These are phyloP conservation scores for Thelonectria discophora DNA, from an alignment of 2,329 filamentous ascomycete genomes.

Conservation along the genomic window DNA sequence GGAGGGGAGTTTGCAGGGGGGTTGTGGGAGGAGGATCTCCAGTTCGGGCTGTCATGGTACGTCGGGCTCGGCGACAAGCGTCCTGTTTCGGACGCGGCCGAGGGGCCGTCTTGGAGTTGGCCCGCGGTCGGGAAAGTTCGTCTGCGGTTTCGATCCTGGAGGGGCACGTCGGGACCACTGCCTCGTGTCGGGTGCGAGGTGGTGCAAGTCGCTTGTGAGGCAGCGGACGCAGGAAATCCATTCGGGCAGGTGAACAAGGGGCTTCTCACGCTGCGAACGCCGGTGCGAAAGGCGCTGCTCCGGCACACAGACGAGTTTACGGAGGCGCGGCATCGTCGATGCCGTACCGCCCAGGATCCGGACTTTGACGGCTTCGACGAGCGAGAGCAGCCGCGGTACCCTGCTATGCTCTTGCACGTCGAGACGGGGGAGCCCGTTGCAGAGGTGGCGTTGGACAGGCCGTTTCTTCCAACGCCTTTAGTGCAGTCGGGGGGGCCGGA, in stretches of 20 bases:
- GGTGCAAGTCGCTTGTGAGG: neutral
- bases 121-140: conserved; percentile 28
- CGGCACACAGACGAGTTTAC: neutral
- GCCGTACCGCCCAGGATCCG: neutral
- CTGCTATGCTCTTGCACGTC: conserved; percentile 1
- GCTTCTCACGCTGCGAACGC: neutral
- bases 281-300: neutral
- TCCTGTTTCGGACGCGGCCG: neutral
- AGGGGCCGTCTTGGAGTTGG: conserved; percentile 28
- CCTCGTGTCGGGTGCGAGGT: neutral
- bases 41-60: conserved; percentile 19
- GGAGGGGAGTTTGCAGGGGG: neutral
- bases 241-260: neutral
- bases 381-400: conserved; percentile 11
- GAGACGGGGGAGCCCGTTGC: neutral
- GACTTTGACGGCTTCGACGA: conserved; percentile 3
- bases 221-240: neutral
- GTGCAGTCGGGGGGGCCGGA: neutral
- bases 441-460: conserved; percentile 15
- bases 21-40: conserved; percentile 17
- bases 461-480: neutral
- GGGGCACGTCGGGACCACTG: neutral
- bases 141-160: conserved; percentile 16
- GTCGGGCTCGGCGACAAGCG: conserved; percentile 11
- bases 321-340: neutral